Evolutionary conservation across 768 basidiomycete genomes (phyloP).

Genomic region (Leucocoprinus sp.): DNA sequence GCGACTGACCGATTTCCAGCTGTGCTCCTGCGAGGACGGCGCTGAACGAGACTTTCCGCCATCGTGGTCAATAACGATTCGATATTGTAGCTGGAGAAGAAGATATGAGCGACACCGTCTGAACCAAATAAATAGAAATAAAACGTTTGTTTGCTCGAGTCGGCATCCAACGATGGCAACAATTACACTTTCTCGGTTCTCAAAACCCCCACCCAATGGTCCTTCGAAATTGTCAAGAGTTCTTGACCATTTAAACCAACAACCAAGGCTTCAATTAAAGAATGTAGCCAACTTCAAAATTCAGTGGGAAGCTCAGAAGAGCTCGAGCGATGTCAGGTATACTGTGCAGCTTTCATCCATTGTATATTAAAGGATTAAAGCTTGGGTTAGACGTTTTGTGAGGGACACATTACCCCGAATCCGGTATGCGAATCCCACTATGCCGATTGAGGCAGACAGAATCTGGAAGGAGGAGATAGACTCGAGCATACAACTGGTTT

Average conservation of each 20-base stretch:
- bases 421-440: slow-evolving; percentile 63
- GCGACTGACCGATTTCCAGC: slow-evolving; percentile 64
- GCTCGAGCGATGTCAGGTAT: slow-evolving; percentile 71
- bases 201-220: slow-evolving; percentile 13
- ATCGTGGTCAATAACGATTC: not conserved
- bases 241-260: slow-evolving; percentile 39
- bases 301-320: slow-evolving; percentile 51
- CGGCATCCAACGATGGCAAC: slow-evolving; percentile 7
- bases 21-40: slow-evolving; percentile 62
- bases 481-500: slow-evolving; percentile 53
- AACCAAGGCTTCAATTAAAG: slow-evolving; percentile 42
- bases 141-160: not conserved
- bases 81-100: no score
- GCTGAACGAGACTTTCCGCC: slow-evolving; percentile 38
- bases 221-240: slow-evolving; percentile 38
- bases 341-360: slow-evolving; percentile 14
- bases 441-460: slow-evolving; percentile 54
- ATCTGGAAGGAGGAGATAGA: slow-evolving; percentile 45
- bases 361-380: not conserved
- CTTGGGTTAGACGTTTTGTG: slow-evolving; percentile 54
- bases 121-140: slow-evolving; percentile 12
- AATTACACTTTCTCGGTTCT: not conserved
- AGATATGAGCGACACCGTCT: not conserved
- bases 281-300: slow-evolving; percentile 46
- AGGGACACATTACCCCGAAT: slow-evolving; percentile 75